Percentiles rank a stretch among this genome's conserved stretches.
Conservation (phyloP, 208 protist species). For the Crithidia bombi region DNA sequence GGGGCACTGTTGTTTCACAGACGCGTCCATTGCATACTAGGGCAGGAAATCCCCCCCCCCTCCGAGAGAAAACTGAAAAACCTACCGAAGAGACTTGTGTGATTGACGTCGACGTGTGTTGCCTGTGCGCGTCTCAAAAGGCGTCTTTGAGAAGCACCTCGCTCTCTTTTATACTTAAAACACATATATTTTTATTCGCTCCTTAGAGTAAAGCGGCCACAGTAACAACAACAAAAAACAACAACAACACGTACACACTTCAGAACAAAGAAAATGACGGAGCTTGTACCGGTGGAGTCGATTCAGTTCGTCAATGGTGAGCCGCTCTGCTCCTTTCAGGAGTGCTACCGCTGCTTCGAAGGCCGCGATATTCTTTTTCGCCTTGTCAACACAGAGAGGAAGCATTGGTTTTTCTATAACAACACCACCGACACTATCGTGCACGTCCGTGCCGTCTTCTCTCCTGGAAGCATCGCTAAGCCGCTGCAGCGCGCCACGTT, state of each 20-base stretch:
- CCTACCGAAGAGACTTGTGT: no score
- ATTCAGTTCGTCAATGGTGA: slow-evolving; percentile 40
- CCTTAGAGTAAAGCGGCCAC: no score
- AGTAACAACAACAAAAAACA: not conserved
- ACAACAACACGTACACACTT: no score
- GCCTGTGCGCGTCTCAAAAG: no score
- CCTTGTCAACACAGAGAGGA: slow-evolving; percentile 50
- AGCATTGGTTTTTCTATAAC: slow-evolving; percentile 81
- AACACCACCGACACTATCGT: slow-evolving; percentile 62
- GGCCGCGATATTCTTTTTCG: slow-evolving; percentile 66
- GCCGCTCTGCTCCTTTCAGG: slow-evolving; percentile 46
- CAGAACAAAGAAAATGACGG: slow-evolving; percentile 43
- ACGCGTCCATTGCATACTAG: no score
- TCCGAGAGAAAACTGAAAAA: no score
- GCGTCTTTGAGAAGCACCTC: no score
- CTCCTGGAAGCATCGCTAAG: slow-evolving; percentile 42
- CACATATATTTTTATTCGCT: no score
- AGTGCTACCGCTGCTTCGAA: slow-evolving; percentile 74
- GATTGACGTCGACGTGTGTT: no score
- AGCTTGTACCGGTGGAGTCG: slow-evolving; percentile 38
- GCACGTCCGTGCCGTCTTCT: slow-evolving; percentile 38
- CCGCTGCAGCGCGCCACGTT: slow-evolving; percentile 43
- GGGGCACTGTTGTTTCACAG: no score
- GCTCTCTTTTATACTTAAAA: no score
- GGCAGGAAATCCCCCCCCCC: no score